Conservation (phyloP, 768 basidiomycete species). For the Leccinum ochraceum region DNA sequence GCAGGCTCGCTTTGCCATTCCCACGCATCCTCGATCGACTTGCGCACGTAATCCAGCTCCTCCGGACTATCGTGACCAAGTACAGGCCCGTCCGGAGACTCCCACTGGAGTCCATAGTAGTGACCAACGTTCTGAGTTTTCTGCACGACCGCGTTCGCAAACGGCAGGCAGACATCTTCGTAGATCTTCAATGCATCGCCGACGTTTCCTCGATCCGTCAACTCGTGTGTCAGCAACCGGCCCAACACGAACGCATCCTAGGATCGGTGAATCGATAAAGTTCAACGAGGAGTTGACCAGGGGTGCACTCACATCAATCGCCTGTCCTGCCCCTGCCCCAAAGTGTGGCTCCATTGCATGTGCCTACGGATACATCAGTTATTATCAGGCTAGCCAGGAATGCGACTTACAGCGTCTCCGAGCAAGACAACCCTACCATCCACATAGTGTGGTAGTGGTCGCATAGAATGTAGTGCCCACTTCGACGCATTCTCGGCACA, state of each 20-base stretch:
- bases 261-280: not conserved
- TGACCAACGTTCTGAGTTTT: constrained; percentile 22
- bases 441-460: no score
- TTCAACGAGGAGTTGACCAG: not conserved
- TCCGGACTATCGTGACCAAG: constrained; percentile 6
- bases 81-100: not conserved
- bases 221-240: constrained; percentile 26
- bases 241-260: constrained; percentile 36
- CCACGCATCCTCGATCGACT: constrained; percentile 22
- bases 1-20: constrained; percentile 16
- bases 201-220: constrained; percentile 26
- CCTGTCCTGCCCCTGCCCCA: no score
- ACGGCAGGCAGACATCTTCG: constrained; percentile 34
- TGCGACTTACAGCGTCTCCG: no score
- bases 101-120: constrained; percentile 23
- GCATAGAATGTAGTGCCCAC: constrained; percentile 43
- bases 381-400: no score
- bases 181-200: constrained; percentile 31
- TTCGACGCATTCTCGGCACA: constrained; percentile 37
- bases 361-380: no score
- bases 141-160: constrained; percentile 25
- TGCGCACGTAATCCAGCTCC: constrained; percentile 13
- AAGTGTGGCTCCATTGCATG: no score
- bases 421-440: no score
- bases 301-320: constrained; percentile 35